A percentile compares a stretch with the other conserved stretches of the same genome.
phyloP scores from a whole-genome alignment of 306 rosid genomes.

The Mimosa bimucronata region DNA sequence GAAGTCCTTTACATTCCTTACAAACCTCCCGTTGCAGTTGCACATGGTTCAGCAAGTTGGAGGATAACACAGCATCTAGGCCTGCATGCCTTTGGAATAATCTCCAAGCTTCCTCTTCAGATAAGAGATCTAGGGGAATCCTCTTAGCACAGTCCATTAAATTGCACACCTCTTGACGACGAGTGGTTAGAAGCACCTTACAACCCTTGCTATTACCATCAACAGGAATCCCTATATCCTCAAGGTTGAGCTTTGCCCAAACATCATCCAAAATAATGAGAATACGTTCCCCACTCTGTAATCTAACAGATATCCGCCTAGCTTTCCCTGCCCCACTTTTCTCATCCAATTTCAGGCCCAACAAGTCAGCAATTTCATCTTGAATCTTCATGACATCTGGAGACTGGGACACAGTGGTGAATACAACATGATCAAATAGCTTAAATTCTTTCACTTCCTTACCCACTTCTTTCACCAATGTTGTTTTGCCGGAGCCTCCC shows the following conservation, averaged over 20 bases:
- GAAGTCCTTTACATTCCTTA: slow-evolving; percentile 25
- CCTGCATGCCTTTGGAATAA: slow-evolving; percentile 20
- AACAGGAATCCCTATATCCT: slow-evolving; percentile 21
- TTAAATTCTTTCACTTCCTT: slow-evolving; percentile 6
- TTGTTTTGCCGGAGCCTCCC: slow-evolving; percentile 28
- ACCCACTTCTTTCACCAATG: slow-evolving; percentile 27
- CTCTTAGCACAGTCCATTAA: slow-evolving; percentile 17
- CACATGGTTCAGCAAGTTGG: not conserved
- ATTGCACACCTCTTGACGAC: slow-evolving; percentile 5
- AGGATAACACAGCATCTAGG: slow-evolving; percentile 5
- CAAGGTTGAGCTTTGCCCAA: slow-evolving; percentile 26
- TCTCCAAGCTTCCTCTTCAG: slow-evolving; percentile 27
- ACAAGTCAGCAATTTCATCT: slow-evolving; percentile 14
- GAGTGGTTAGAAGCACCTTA: slow-evolving; percentile 26
- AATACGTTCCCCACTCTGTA: slow-evolving; percentile 17
- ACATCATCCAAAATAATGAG: slow-evolving; percentile 25
- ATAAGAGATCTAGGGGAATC: slow-evolving; percentile 17
- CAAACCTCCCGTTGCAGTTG: not conserved
- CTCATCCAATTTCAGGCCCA: slow-evolving; percentile 15
- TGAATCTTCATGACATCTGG: slow-evolving; percentile 15
- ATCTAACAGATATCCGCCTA: slow-evolving; percentile 7
- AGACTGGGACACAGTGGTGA: slow-evolving; percentile 3
- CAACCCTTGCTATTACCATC: slow-evolving; percentile 13
- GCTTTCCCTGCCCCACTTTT: slow-evolving; percentile 25
- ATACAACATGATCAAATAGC: slow-evolving; percentile 23